Evolutionary conservation across 176 grass and related monocot genomes (phyloP).

Genomic region (Thalia dealbata): DNA sequence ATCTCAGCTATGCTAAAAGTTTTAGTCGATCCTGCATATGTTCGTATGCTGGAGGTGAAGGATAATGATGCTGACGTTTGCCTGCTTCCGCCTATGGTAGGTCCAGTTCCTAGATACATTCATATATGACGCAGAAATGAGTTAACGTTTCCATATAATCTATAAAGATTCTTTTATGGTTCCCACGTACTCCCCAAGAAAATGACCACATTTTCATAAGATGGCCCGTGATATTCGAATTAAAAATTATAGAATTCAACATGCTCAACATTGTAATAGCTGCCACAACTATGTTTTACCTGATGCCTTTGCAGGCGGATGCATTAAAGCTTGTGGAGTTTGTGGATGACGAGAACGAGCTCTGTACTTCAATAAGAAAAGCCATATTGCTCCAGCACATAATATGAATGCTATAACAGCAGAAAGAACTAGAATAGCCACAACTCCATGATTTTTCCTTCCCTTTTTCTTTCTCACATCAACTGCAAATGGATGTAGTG

Average conservation of each 20-base stretch:
- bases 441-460: conserved; percentile 43
- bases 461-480: conserved; percentile 54
- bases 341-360: conserved; percentile 29
- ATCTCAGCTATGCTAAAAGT: conserved; percentile 74
- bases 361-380: conserved; percentile 60
- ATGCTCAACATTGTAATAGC: neutral
- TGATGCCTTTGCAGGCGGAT: conserved; percentile 40
- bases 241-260: neutral
- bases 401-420: conserved; percentile 64
- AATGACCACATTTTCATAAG: neutral
- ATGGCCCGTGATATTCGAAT: neutral
- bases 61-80: conserved; percentile 55
- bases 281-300: conserved; percentile 27
- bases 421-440: conserved; percentile 70
- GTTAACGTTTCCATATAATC: neutral
- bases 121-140: neutral
- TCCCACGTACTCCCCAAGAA: neutral
- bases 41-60: conserved; percentile 72
- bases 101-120: conserved; percentile 30
- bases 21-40: conserved; percentile 75
- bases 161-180: neutral
- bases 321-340: conserved; percentile 15
- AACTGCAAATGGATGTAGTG: conserved; percentile 47
- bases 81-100: conserved; percentile 36
- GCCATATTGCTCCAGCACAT: conserved; percentile 55